Evolutionary conservation across 352 stramenopile species (phyloP), one percentile per base, ranked within the genome.

Genomic region (Albugo candida): DNA sequence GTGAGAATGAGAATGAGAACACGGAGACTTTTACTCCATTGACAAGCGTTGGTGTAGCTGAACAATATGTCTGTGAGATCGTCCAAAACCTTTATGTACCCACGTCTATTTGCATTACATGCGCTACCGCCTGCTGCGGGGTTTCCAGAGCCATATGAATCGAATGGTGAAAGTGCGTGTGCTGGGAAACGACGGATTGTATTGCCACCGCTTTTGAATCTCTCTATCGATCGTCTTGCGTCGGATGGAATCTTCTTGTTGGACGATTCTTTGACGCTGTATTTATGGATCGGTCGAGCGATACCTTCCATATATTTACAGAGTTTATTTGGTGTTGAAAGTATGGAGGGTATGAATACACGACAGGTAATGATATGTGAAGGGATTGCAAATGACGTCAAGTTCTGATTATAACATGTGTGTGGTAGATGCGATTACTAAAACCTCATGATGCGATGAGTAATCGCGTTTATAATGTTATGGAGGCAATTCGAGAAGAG

Each of bases 171-270:
- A 5, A 75, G 69, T 17, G 66, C 70, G 2, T 63, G 80, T 14
- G 77, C 71, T 8, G 77, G 77, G 24, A 55, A 61, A 16, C 65
- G 81, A 54, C 54, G 62, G 20, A 84, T 96, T 19, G 57, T 89
- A 34, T 61, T 98, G 50, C 92, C 92, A 6, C 64, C 72, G 1
- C 77, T 96, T 11, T 66, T 97, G 34, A 97, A 97, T 52, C 67
- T 99, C 12, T 97, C 92, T 17, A 87, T 96, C 38, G 91, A 97
- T 55, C 71, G 77, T 10, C 63, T 99, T 24, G 70, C 80, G 27
- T 95, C 77, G 45, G 77, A 97, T 54, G 94, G 95, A 19, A 79
- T 98, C 34, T 99, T 96, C 54, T 66, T 99, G 51, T 71, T 99
- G 13, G 94, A 98, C 54, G 96, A 99, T 65, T 84, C 91, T 31